Base-by-base conservation (phyloP, 2,329 filamentous ascomycete species). In the Drechslerella coelobrocha region DNA sequence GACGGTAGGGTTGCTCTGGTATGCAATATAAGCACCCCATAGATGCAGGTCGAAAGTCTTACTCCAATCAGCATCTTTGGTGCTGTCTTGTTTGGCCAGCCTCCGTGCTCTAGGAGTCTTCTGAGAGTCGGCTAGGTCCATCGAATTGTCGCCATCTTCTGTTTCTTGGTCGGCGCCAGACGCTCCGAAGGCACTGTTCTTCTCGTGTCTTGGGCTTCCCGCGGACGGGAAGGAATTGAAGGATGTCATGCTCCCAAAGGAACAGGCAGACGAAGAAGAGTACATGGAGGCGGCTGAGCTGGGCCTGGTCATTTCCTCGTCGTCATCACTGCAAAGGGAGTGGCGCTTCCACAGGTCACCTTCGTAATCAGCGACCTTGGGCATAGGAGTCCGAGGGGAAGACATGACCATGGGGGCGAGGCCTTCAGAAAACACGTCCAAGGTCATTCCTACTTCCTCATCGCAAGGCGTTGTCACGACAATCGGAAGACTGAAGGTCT, bases 1-100 rank as follows among this genome's bases (percentile, higher is more conserved):
- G 1, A 88, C 85, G 52, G 85, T 86, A 48, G 87, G 86, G 74
- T 89, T 87, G 76, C 87, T 84, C 41, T 89, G 79, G 74, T 89
- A 89, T 56, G 86, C 79, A 65, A 84, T 79, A 75, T 88, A 89
- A 0, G 84, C 87, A 3, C 84, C 82, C 87, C 87, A 89, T 8
- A 89, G 78, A 74, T 89, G 87, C 10, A 84, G 80, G 78, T 82
- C 86, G 85, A 89, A 88, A 17, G 84, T 82, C 71, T 83, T 84
- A 2, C 86, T 88, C 87, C 87, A 89, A 29, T 74, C 66, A 2
- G 72, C 73, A 54, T 75, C 75, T 52, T 73, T 65, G 17, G 61
- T 56, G 52, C 73, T 73, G 17, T 72, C 68, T 17, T 66, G 73
- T 24, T 65, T 72, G 29, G 63, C 47, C 10, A 24, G 68, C 47